phyloP scores from a whole-genome alignment of 2,329 filamentous ascomycete genomes.

The Aureobasidium zeae region DNA sequence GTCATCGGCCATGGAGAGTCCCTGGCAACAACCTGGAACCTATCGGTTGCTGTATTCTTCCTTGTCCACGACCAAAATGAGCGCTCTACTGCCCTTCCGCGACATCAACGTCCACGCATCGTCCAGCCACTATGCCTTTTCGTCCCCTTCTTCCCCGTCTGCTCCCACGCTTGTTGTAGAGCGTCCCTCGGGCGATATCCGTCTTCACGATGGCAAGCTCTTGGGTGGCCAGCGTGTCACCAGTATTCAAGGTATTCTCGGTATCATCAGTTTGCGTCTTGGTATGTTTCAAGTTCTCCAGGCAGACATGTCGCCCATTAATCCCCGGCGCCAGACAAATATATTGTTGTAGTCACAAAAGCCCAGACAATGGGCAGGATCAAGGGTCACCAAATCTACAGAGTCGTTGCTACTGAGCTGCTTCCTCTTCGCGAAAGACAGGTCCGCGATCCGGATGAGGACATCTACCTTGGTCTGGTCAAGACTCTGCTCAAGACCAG shows the following conservation, averaged over 20 bases:
- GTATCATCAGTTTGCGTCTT: conserved; percentile 84
- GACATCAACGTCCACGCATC: conserved; percentile 97
- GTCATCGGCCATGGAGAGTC: too few relatives aligned
- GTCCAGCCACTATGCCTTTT: conserved; percentile 88
- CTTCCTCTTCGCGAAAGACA: conserved; percentile 86
- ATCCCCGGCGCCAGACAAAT: conserved; percentile 62
- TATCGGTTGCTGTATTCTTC: too few relatives aligned
- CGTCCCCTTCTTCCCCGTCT: conserved; percentile 85
- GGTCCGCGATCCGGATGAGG: conserved; percentile 87
- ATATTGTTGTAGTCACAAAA: conserved; percentile 94
- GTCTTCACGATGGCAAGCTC: conserved; percentile 70
- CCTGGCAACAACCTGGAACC: too few relatives aligned
- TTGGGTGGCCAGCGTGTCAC: conserved; percentile 74
- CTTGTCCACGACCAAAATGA: conserved; percentile 32
- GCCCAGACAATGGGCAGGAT: conserved; percentile 81
- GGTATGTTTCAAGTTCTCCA: conserved; percentile 60
- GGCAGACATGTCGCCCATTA: too few relatives aligned
- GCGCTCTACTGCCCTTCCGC: conserved; percentile 61
- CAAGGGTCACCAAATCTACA: conserved; percentile 95
- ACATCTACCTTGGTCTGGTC: conserved; percentile 75
- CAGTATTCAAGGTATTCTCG: conserved; percentile 89
- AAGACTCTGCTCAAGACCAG: conserved; percentile 72
- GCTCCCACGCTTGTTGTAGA: conserved; percentile 83
- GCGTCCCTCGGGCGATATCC: conserved; percentile 81
- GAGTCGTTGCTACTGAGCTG: conserved; percentile 81